Conservation (phyloP, 352 stramenopile genomes). For the Thalassiosira sp. region DNA sequence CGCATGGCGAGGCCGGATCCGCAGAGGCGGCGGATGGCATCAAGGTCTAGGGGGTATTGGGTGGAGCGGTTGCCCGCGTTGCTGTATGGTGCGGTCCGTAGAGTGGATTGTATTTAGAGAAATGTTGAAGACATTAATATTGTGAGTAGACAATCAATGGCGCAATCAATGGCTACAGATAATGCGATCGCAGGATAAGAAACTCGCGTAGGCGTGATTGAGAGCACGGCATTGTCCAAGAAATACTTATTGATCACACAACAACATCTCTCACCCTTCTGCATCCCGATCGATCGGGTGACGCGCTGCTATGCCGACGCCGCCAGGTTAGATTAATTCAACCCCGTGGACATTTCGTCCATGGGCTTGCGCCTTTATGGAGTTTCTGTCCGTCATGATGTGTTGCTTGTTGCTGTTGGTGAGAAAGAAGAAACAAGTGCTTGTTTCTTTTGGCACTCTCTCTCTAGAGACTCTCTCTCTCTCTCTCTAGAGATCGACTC, state of each 20-base stretch:
- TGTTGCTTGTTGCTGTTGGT: too few species aligned
- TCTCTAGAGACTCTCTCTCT: too few species aligned
- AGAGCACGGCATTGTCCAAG: too few species aligned
- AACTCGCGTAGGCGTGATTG: too few species aligned
- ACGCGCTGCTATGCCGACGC: slow-evolving; percentile 46
- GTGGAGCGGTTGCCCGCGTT: slow-evolving; percentile 20
- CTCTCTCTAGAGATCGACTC: too few species aligned
- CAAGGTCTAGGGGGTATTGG: slow-evolving; percentile 53
- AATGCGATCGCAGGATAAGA: too few species aligned
- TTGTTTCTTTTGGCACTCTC: too few species aligned
- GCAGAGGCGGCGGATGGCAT: slow-evolving; percentile 72
- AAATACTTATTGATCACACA: not conserved
- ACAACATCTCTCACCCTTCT: slow-evolving; percentile 45
- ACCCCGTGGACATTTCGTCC: slow-evolving; percentile 70
- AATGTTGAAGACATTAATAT: not conserved
- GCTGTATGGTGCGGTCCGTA: too few species aligned
- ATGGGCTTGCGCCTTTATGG: slow-evolving; percentile 71
- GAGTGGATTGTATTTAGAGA: slow-evolving; percentile 15
- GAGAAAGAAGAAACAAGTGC: too few species aligned
- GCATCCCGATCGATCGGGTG: slow-evolving; percentile 79
- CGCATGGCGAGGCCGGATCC: slow-evolving; percentile 78
- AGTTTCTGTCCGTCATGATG: slow-evolving; percentile 48
- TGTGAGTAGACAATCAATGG: too few species aligned
- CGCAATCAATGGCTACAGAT: too few species aligned
- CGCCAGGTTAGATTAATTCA: slow-evolving; percentile 76